These are phyloP conservation scores for Coemansia aciculifera DNA, from an alignment of 192 early-diverging fungal species.

Conservation along the genomic window DNA sequence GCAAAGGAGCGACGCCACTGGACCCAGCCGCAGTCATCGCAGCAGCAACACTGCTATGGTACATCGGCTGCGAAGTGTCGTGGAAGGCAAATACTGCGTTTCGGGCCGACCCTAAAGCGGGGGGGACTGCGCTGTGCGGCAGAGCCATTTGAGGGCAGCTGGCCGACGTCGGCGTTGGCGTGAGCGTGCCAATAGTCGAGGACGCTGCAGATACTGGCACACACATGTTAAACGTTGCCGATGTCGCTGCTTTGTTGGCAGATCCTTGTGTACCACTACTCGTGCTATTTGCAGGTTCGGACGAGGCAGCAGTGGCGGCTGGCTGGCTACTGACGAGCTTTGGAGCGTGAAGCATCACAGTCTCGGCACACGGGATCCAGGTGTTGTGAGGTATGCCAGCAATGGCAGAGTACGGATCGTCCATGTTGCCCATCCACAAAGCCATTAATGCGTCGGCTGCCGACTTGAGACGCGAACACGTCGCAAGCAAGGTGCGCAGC, in stretches of 20 bases:
- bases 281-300: neutral
- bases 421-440: conserved; percentile 52
- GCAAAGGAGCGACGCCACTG: conserved; percentile 15
- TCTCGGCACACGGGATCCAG: conserved; percentile 40
- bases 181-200: conserved; percentile 42
- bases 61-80: conserved; percentile 14
- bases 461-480: conserved; percentile 49
- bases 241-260: neutral
- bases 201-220: conserved; percentile 38
- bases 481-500: conserved; percentile 48
- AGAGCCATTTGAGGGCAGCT: conserved; percentile 8
- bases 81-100: conserved; percentile 33
- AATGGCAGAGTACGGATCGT: conserved; percentile 48
- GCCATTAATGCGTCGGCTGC: conserved; percentile 47
- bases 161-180: conserved; percentile 45
- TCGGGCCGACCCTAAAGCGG: conserved; percentile 18
- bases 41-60: conserved; percentile 23
- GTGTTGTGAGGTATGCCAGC: conserved; percentile 33
- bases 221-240: conserved; percentile 13
- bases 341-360: conserved; percentile 34
- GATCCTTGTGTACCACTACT: neutral
- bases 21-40: conserved; percentile 22
- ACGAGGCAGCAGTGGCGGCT: neutral
- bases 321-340: neutral
- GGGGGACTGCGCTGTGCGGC: conserved; percentile 13